Evolutionary conservation across 345 rosid genomes (phyloP).

Genomic region (Populus euphratica): DNA sequence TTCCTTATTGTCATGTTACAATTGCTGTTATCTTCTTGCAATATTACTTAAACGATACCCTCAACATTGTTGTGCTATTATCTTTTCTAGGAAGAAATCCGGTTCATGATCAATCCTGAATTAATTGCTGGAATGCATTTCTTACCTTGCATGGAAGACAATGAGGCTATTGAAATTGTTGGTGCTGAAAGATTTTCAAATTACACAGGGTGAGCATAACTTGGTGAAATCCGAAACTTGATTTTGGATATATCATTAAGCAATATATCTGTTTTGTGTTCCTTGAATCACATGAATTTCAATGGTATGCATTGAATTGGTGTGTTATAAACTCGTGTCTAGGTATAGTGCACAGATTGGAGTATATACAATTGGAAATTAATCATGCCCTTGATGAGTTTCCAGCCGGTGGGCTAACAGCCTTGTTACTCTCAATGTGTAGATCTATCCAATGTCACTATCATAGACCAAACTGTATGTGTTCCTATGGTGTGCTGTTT

Average conservation of each 20-base stretch:
- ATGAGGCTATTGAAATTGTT: conserved; percentile 81
- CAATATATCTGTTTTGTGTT: not conserved
- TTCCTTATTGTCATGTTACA: not conserved
- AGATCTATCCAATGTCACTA: not conserved
- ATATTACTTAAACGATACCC: not conserved
- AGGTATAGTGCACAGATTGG: not conserved
- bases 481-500: not conserved
- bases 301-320: not conserved
- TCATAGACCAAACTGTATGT: not conserved
- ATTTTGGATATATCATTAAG: not conserved
- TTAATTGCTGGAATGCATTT: conserved; percentile 89
- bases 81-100: conserved; percentile 81
- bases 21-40: not conserved
- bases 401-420: not conserved
- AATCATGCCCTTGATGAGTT: not conserved
- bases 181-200: conserved; percentile 84
- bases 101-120: conserved; percentile 93
- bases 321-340: not conserved
- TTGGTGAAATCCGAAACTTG: not conserved
- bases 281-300: not conserved
- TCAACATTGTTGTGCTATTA: not conserved
- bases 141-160: conserved; percentile 83
- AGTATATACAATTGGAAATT: not conserved
- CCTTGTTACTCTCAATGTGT: not conserved
- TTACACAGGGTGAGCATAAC: conserved; percentile 70